phyloP scores from a whole-genome alignment of 306 rosid species.

The Cucumis sativus region Cucumber_9930_V3 NC_026658.2:23462001-23462500 shows the following conservation, averaged over 20 bases:
- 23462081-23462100: slow-evolving; percentile 49
- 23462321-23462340: not conserved
- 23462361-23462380: not conserved
- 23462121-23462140: slow-evolving; percentile 24
- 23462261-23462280: not conserved
- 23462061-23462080: slow-evolving; percentile 25
- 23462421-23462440: not conserved
- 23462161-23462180: slow-evolving; percentile 22
- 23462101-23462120: slow-evolving; percentile 31
- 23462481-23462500: not conserved
- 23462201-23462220: slow-evolving; percentile 10
- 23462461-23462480: too few relatives aligned
- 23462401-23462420: not conserved
- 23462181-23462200: slow-evolving; percentile 10
- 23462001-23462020: not conserved
- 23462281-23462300: not conserved
- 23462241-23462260: slow-evolving; percentile 24
- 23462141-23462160: slow-evolving; percentile 23
- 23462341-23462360: not conserved
- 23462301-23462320: not conserved
- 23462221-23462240: slow-evolving; percentile 23
- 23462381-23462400: not conserved
- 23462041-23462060: slow-evolving; percentile 4
- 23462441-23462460: not conserved
- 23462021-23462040: not conserved